Percentiles rank a stretch among this genome's conserved stretches.
Evolutionary conservation across 2,329 filamentous ascomycete species (phyloP).

Genomic region (Pseudogymnoascus sp.): DNA sequence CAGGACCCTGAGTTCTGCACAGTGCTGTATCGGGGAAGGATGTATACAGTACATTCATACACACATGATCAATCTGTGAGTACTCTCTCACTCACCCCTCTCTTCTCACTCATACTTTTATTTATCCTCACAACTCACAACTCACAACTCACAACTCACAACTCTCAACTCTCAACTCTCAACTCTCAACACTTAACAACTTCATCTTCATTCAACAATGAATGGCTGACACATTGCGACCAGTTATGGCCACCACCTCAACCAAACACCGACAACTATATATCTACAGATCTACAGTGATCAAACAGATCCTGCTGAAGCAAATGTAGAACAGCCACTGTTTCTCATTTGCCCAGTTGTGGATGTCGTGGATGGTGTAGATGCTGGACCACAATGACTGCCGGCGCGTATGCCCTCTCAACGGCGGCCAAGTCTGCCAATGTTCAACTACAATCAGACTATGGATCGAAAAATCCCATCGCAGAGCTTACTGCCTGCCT

Average conservation of each 20-base stretch:
- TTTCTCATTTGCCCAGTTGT: not conserved
- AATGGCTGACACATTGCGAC: not conserved
- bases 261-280: not conserved
- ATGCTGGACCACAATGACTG: not conserved
- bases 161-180: not conserved
- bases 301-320: not conserved
- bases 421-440: not conserved
- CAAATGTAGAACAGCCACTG: conserved; percentile 3
- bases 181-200: not conserved
- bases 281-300: not conserved
- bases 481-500: not conserved
- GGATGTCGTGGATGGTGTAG: not conserved
- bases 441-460: not conserved
- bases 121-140: not conserved
- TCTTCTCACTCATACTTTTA: not conserved
- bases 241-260: not conserved
- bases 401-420: not conserved
- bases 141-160: not conserved
- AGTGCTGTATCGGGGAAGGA: not conserved
- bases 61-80: no score
- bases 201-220: not conserved
- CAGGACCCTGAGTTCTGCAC: conserved; percentile 1
- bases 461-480: not conserved
- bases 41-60: not conserved
- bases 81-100: not conserved